Percentiles rank a stretch among this genome's conserved stretches.
These are phyloP conservation scores for Plantago elongata DNA, from an alignment of 257 asterid species.

Conservation along the genomic window DNA sequence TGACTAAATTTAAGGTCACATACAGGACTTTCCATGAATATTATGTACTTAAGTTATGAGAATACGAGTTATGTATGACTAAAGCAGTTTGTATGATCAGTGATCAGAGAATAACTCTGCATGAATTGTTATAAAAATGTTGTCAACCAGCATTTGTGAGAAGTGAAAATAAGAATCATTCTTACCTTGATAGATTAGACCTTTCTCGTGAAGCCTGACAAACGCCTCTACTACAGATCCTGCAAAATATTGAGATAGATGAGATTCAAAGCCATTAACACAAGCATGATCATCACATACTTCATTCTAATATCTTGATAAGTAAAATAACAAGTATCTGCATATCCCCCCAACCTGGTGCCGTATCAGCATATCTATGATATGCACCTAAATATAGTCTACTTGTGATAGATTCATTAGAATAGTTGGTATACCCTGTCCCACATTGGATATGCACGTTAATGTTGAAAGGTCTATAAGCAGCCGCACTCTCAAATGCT, in stretches of 20 bases:
- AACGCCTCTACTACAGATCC: constrained; percentile 96
- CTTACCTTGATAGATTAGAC: constrained; percentile 88
- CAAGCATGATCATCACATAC: constrained; percentile 12
- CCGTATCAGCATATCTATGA: too few species aligned
- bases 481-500: too few species aligned
- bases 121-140: constrained; percentile 7
- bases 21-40: too few species aligned
- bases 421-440: too few species aligned
- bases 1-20: too few species aligned
- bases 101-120: constrained; percentile 14
- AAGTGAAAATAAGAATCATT: constrained; percentile 15
- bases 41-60: neutral
- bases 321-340: neutral
- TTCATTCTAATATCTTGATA: constrained; percentile 5
- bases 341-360: too few species aligned
- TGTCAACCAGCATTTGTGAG: constrained; percentile 3
- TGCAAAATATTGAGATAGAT: constrained; percentile 34
- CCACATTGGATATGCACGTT: too few species aligned
- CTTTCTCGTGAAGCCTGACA: constrained; percentile 93
- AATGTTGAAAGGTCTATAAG: too few species aligned
- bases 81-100: neutral
- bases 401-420: too few species aligned
- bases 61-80: neutral
- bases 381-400: too few species aligned
- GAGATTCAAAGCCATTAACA: constrained; percentile 14